Base-by-base conservation (phyloP, 164 flowering plant species). In the Umbellularia californica region DNA sequence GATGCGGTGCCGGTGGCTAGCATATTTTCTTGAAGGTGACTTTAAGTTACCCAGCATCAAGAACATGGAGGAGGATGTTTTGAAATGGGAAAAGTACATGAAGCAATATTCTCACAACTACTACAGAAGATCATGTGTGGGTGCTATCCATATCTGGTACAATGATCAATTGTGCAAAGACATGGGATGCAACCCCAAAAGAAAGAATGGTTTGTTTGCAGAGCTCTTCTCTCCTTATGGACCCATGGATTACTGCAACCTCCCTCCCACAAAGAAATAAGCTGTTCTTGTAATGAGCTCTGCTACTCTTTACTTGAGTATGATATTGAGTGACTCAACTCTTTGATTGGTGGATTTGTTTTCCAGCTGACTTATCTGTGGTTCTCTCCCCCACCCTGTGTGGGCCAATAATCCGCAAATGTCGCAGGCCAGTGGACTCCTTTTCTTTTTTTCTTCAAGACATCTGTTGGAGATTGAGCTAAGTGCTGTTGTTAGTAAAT, bases 81-180 rank as follows among this genome's bases (percentile, higher is more conserved):
- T 24, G 50, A 69, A 69, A 55, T 89, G 94, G 94, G 84, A 85
- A 35, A 72, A 82, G 5, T 83, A 77, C 85, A 75, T 75, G 83
- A 89, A 88, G 76, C 41, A 2, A 67, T 85, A 80, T 60, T 60
- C 85, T 2, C 83, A 85, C 0, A 2, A 64, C 20, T 60, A 81
- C 76, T 87, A 79, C 69, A n/a, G 83, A 28, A 86, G 85, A 76
- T 81, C 90, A 12, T 87, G 87, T 75, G 62, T 89, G 1, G 85
- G 76, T 52, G 74, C 70, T 5, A 17, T 86, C 20, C 85, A 90
- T 20, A 86, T 89, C n/a, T 88, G 97, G 94, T 88, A 88, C 83
- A 88, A 84, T 77, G 94, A 89, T 77, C 90, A 83, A 70, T 69
- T 92, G 6, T 90, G 90, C 86, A 85, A 78, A 77, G 97, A 92